Evolutionary conservation across 2,329 filamentous ascomycete genomes (phyloP), one percentile per base, ranked within the genome.

Genomic region (Pestalotiopsis sp.): DNA sequence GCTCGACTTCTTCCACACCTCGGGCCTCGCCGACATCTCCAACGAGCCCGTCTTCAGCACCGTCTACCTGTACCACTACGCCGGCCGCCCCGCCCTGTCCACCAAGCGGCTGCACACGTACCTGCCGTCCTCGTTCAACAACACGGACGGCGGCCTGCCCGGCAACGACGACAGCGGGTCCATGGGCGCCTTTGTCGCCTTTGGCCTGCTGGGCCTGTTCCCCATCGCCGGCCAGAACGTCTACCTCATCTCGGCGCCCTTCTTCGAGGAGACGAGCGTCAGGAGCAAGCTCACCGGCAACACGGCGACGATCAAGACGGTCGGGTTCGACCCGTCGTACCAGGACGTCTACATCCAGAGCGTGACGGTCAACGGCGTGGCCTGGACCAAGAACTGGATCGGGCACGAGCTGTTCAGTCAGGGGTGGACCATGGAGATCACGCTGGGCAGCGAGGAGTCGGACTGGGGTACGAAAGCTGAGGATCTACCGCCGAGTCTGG

Each of bases 401-500:
- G 79, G 80, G 2, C 89, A 91, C 78, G 82, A 82, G n/a, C 88
- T 91, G 70, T 91, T 89, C 72, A 71, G 80, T 0, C 80, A 89
- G 0, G 89, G 89, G 0, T 87, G 87, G 11, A 80, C 84, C 2
- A 75, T 91, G 72, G 88, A 90, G 71, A 72, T 91, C 57, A 81
- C 78, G 87, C 84, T 86, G 3, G 91, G 90, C 3, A 88, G 88
- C 67, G 83, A 90, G 72, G 90, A 80, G 73, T 76, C 89, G 13
- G 81, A 83, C 79, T 93, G 91, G 90, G 88, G 93, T 60, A 92
- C 89, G 0, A 91, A 93, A 74, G 87, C 73, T 9, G 75, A 77
- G 57, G 76, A 79, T 72, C 73, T 76, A 3, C 77, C 77, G 9
- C 77, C 76, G 2, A 79, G 77, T 36, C 76, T 72, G 17, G 39